Evolutionary conservation across 495 filamentous ascomycete species (phyloP).

Genomic region (Hypoxylon crocopeplum): DNA sequence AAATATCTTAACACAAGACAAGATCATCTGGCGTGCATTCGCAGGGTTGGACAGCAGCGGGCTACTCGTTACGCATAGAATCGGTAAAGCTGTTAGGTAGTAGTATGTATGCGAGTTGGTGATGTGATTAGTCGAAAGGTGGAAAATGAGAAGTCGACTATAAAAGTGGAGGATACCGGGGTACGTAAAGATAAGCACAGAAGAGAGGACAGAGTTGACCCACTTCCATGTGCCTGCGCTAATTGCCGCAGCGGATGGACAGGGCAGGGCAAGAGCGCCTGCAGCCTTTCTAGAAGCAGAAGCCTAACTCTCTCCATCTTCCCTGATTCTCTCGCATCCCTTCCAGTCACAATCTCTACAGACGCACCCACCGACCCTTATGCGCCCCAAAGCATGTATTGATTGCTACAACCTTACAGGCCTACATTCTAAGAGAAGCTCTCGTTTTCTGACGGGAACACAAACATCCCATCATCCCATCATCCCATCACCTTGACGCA

Average conservation of each 20-base stretch:
- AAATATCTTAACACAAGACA: too few relatives aligned
- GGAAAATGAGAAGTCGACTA: conserved; percentile 1
- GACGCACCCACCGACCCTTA: conserved; percentile 15
- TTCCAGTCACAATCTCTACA: conserved; percentile 24
- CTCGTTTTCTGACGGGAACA: conserved; percentile 32
- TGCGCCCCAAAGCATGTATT: conserved; percentile 15
- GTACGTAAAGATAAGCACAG: conserved; percentile 6
- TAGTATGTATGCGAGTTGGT: conserved; percentile 4
- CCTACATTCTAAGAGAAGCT: conserved; percentile 14
- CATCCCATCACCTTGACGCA: conserved; percentile 30
- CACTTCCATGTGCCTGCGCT: conserved; percentile 8
- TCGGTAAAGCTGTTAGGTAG: not conserved
- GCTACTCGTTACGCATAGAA: not conserved
- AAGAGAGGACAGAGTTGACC: too few relatives aligned
- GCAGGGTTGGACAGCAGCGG: too few relatives aligned
- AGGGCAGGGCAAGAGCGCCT: too few relatives aligned
- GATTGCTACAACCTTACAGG: conserved; percentile 30
- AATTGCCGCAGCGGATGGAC: conserved; percentile 15
- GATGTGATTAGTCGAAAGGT: not conserved
- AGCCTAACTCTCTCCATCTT: conserved; percentile 9
- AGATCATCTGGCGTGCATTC: too few relatives aligned
- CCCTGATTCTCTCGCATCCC: conserved; percentile 30
- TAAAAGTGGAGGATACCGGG: conserved; percentile 9
- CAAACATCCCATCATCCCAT: conserved; percentile 14
- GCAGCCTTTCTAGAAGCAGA: conserved; percentile 31